Conservation (phyloP, 2,329 filamentous ascomycete species). For the Fusarium armeniacum region DNA sequence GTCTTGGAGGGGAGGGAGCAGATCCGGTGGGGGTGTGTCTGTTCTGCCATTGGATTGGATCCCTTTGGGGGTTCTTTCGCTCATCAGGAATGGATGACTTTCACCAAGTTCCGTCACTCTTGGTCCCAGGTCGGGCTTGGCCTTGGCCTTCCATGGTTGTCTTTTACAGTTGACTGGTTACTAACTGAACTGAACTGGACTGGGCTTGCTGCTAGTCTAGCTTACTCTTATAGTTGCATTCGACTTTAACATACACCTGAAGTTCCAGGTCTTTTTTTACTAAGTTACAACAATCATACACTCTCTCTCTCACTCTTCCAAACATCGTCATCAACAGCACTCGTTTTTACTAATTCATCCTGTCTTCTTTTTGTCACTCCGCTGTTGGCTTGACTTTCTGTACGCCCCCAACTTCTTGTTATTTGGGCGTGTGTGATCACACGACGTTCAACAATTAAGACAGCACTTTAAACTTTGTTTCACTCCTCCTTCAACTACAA, state of each 20-base stretch:
- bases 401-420: conserved; percentile 10
- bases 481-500: conserved; percentile 29
- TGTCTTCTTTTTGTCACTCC: conserved; percentile 5
- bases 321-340: conserved; percentile 33
- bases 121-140: neutral
- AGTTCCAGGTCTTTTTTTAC: conserved; percentile 35
- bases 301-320: conserved; percentile 2
- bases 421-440: conserved; percentile 6
- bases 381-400: conserved; percentile 31
- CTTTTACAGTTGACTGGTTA: neutral
- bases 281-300: conserved; percentile 42
- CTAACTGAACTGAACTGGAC: too few relatives aligned
- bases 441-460: conserved; percentile 24
- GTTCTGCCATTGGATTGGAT: conserved; percentile 6
- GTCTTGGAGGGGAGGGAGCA: conserved; percentile 10
- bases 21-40: conserved; percentile 25
- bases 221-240: conserved; percentile 23
- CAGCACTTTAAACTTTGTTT: conserved; percentile 23
- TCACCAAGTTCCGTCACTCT: conserved; percentile 19
- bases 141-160: neutral
- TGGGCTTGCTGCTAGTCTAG: neutral
- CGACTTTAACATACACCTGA: conserved; percentile 30
- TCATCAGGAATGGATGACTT: conserved; percentile 5
- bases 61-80: neutral
- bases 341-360: conserved; percentile 19